Percentiles rank a stretch among this genome's conserved stretches.
Conservation (phyloP, 2,329 filamentous ascomycete genomes). For the Bipolaris victoriae region DNA sequence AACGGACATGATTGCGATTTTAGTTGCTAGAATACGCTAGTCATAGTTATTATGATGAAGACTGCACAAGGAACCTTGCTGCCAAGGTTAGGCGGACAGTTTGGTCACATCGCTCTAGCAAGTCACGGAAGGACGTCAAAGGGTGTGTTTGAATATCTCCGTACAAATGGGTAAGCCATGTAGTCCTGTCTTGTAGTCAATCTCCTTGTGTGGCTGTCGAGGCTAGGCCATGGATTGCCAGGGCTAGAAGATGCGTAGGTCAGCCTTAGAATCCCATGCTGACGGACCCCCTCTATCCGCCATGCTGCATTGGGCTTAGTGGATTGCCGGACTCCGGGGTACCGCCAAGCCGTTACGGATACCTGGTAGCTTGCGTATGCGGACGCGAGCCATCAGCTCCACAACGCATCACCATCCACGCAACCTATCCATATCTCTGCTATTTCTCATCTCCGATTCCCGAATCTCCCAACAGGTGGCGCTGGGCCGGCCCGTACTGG, state of each 20-base stretch:
- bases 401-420: slow-evolving; percentile 8
- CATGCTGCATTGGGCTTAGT: neutral
- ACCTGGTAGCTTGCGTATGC: slow-evolving; percentile 14
- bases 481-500: neutral
- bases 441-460: neutral
- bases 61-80: no score
- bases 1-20: no score
- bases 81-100: neutral
- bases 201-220: neutral
- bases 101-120: neutral
- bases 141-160: neutral
- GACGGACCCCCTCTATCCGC: neutral
- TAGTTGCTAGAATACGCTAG: no score
- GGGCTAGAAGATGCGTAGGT: neutral
- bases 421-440: neutral
- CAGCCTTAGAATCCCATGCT: slow-evolving; percentile 10
- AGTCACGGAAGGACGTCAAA: neutral
- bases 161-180: neutral
- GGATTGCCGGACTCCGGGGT: slow-evolving; percentile 1
- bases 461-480: neutral
- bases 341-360: slow-evolving; percentile 13
- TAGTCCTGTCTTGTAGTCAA: neutral
- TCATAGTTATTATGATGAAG: no score
- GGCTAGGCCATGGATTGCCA: neutral
- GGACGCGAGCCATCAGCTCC: slow-evolving; percentile 8